These are phyloP conservation scores for Coniella vitis DNA, from an alignment of 2,329 filamentous ascomycete species.

Conservation along the genomic window DNA sequence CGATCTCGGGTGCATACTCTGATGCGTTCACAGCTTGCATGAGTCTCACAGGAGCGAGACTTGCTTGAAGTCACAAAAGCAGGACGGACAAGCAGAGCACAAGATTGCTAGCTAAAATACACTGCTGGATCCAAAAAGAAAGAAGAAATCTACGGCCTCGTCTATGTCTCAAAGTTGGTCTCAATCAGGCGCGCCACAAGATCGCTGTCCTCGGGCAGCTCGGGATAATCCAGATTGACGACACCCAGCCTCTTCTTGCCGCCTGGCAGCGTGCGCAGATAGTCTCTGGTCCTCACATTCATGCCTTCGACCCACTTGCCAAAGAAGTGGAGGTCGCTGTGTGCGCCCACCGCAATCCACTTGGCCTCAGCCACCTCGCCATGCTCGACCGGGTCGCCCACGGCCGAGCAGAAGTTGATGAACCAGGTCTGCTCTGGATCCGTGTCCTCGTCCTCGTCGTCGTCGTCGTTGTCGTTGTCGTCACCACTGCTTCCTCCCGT, in stretches of 20 bases:
- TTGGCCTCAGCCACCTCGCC: constrained; percentile 33
- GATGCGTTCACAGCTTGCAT: not conserved
- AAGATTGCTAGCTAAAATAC: no score
- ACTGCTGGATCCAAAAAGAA: no score
- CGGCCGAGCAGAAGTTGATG: constrained; percentile 37
- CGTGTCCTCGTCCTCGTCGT: constrained; percentile 16
- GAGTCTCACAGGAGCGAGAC: not conserved
- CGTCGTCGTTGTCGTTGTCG: no score
- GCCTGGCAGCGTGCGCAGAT: constrained; percentile 19
- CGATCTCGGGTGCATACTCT: constrained; percentile 9
- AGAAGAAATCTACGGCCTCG: no score
- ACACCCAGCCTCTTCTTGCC: constrained; percentile 24
- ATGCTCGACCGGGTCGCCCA: constrained; percentile 29
- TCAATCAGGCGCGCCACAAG: constrained; percentile 32
- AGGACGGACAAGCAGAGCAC: no score
- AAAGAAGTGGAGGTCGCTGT: constrained; percentile 27
- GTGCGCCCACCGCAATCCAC: constrained; percentile 38
- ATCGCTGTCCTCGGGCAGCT: constrained; percentile 28
- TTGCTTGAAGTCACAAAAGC: no score
- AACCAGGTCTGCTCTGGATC: constrained; percentile 27
- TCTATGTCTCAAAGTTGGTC: constrained; percentile 33
- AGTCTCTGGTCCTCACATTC: constrained; percentile 31
- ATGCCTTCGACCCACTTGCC: constrained; percentile 36
- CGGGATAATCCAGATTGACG: constrained; percentile 16
- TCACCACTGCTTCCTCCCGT: no score